Base-by-base conservation (phyloP, 2,329 filamentous ascomycete genomes). In the Boeremia exigua region DNA sequence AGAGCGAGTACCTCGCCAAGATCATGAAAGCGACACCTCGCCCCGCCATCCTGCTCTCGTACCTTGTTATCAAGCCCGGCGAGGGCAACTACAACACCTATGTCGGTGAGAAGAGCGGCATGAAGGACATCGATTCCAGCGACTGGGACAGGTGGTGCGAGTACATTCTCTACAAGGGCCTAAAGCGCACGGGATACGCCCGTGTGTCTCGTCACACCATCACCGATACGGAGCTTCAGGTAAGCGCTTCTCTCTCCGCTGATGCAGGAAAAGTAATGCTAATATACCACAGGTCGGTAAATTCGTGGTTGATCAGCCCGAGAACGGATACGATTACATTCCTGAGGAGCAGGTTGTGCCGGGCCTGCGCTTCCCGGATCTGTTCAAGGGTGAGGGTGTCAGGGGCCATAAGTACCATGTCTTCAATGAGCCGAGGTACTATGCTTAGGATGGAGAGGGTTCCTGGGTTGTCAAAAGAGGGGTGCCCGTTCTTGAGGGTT, bases 101-200 rank as follows among this genome's bases (percentile, higher is more conserved):
- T 68, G 95, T 98, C 23, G 91, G 91, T 53, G 84, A 92, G 48
- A 80, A 81, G 54, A 96, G 90, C 55, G 91, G 92, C 9, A 99
- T 99, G 95, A 88, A 91, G 69, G 95, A 99, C 70, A 95, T 99
- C 45, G 95, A 99, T 70, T 85, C 88, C 0, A 88, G 82, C 3
- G 95, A 99, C 74, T 96, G 92, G 92, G 95, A 99, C 75, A 83
- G 95, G 51, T 99, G 95, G 95, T 99, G 95, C 80, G 94, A 99
- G 80, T 99, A 99, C 77, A 97, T 99, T 63, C 80, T 99, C 25
- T 99, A 92, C 82, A 97, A 97, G 81, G 88, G 88, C 11, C 78
- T 99, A 59, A 88, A 88, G 77, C 85, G 94, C 59, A 88, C 90
- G 0, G 94, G 92, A 1, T 99, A 99, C 74, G 95, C 95, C 4